These are phyloP conservation scores for Pythium monospermum DNA, from an alignment of 352 stramenopile genomes.

Conservation along the genomic window DNA sequence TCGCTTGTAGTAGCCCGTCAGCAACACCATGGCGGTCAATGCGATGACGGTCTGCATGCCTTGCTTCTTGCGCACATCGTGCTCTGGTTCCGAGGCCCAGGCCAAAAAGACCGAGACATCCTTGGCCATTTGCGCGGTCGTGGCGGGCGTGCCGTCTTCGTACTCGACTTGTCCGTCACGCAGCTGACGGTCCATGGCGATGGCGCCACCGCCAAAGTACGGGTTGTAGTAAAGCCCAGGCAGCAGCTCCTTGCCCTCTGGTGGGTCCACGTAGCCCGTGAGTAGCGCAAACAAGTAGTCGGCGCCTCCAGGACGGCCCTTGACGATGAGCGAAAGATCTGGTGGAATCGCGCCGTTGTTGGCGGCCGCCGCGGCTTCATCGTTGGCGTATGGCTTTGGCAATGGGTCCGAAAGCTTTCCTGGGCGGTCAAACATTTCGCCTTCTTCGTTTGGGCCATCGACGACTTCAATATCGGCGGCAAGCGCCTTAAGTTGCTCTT, in stretches of 20 bases:
- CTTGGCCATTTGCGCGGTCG: conserved; percentile 97
- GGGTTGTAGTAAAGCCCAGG: conserved; percentile 97
- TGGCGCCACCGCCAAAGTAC: conserved; percentile 97
- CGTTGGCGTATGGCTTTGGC: conserved; percentile 96
- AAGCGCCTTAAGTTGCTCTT: conserved; percentile 89
- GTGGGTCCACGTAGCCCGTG: conserved; percentile 96
- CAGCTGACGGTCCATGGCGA: conserved; percentile 98
- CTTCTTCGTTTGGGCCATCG: conserved; percentile 97
- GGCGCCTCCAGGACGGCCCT: conserved; percentile 92
- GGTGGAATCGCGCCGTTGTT: conserved; percentile 97
- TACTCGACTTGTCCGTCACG: conserved; percentile 97
- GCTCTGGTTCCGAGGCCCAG: conserved; percentile 96
- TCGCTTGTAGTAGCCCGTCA: conserved; percentile 98
- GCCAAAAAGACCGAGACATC: conserved; percentile 97
- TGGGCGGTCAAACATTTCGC: conserved; percentile 99
- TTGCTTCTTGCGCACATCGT: conserved; percentile 97
- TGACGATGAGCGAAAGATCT: conserved; percentile 97
- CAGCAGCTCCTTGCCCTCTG: conserved; percentile 85
- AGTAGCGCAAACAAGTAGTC: conserved; percentile 98
- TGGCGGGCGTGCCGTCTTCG: conserved; percentile 95
- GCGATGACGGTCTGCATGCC: conserved; percentile 94
- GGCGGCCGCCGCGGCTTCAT: conserved; percentile 94
- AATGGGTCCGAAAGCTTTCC: conserved; percentile 96
- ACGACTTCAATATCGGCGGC: conserved; percentile 94
- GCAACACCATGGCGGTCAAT: conserved; percentile 84